These are phyloP conservation scores for Rutstroemia sp. DNA, from an alignment of 2,329 filamentous ascomycete species.

Conservation along the genomic window DNA sequence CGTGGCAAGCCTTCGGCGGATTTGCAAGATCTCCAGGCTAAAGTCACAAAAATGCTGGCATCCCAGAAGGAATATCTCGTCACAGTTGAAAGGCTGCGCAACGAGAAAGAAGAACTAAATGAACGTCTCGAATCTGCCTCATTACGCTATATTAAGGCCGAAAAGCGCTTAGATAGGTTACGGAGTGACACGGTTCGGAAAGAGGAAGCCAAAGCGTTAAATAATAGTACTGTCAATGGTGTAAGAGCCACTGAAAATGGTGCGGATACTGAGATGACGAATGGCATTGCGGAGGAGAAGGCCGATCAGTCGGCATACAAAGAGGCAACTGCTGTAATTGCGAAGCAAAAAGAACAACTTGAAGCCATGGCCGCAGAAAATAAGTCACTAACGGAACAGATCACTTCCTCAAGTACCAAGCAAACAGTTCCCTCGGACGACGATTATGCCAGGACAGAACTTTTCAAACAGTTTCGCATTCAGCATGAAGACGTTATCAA, in stretches of 20 bases:
- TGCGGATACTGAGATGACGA: slow-evolving; percentile 33
- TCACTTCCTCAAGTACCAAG: slow-evolving; percentile 63
- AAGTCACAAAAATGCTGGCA: slow-evolving; percentile 68
- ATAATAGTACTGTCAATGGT: slow-evolving; percentile 35
- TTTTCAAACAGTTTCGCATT: slow-evolving; percentile 85
- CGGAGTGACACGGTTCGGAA: slow-evolving; percentile 88
- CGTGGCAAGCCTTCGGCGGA: slow-evolving; percentile 57
- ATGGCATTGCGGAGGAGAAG: slow-evolving; percentile 46
- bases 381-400: slow-evolving; percentile 65
- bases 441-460: slow-evolving; percentile 84
- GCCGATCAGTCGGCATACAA: slow-evolving; percentile 70
- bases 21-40: slow-evolving; percentile 62
- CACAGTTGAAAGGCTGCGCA: slow-evolving; percentile 65
- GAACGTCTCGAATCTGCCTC: slow-evolving; percentile 85
- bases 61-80: slow-evolving; percentile 74
- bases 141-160: slow-evolving; percentile 86
- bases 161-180: slow-evolving; percentile 85
- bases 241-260: slow-evolving; percentile 38
- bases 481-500: slow-evolving; percentile 92
- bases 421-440: slow-evolving; percentile 76
- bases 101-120: slow-evolving; percentile 77
- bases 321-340: slow-evolving; percentile 66
- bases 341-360: slow-evolving; percentile 84
- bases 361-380: slow-evolving; percentile 73
- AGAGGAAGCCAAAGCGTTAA: slow-evolving; percentile 79